Evolutionary conservation across 1,139 yeast species (phyloP), one percentile per base, ranked within the genome.

Genomic region (Fermentozyma sake): DNA sequence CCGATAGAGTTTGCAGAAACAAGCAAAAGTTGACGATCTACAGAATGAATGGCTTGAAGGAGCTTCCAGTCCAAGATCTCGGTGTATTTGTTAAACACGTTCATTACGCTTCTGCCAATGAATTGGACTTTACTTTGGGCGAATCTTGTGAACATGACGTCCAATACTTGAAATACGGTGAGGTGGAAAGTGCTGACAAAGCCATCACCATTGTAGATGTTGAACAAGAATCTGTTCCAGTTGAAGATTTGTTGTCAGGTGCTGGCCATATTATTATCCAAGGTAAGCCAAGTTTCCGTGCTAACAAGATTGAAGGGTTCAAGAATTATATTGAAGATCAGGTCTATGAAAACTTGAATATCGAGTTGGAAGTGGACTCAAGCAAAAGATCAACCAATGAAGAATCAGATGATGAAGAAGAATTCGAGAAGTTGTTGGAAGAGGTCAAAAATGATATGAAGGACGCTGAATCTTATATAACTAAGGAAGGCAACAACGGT

Each of bases 391-490:
- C 15, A 12, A 5, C 17, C 15, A 10, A 23, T 10, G 16, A 12
- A 6, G 26, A 7, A 14, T 12, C 18, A 7, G 14, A 9, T 10
- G 20, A 14, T 7, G 43, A 33, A 4, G 48, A 37, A 9, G 39
- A 38, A n/a, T 37, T 37, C 18, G 44, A 40, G 13, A 30, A 38
- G 18, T 31, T 52, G n/a, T 37, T 44, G 24, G 52, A 44, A 16
- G 65, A 61, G 35, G 50, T 61, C 17, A 63, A 55, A 33, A 45
- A 46, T 14, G 69, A 61, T 27, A 51, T 63, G 36, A 43, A 44
- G 24, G 50, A 46, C 6, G 68, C 66, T 11, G 59, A 60, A 34
- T 42, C 60, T 7, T 45, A 58, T 29, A 46, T 58, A 26, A 48
- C 55, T 9, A 48, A 49, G 32, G 60, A 55, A 30, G 50, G 51